Evolutionary conservation across 768 basidiomycete species (phyloP), one percentile per base, ranked within the genome.

Genomic region (Kwoniella sp.): DNA sequence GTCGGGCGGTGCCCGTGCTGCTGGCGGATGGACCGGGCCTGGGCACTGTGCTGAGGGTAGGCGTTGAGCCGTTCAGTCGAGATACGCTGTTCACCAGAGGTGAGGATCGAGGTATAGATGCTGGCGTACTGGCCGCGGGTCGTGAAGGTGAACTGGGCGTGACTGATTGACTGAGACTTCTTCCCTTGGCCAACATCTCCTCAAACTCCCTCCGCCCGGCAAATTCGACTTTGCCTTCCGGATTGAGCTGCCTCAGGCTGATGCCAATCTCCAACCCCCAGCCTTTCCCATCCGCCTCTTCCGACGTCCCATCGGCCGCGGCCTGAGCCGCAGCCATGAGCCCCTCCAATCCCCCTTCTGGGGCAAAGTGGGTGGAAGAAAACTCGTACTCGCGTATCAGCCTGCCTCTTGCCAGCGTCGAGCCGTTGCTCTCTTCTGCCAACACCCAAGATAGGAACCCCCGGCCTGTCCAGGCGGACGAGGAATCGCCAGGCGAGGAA

Each of bases 181-280:
- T 40, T 10, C 50, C 52, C 11, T 54, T 43, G 1, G 27, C 28
- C 26, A 69, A 34, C 60, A 66, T 66, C 14, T 66, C 65, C 42
- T 62, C 62, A 47, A 69, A 69, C 37, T 61, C 59, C 44, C 50
- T 53, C 31, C 57, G 47, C 20, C 60, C 57, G 22, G 38, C 45
- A 51, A 65, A 65, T 19, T 55, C 56, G 26, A 38, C 49, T 37
- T 58, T 65, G 1, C 59, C 59, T 25, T 60, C 56, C 5, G 59
- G 59, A 53, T 60, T 57, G 14, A 69, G 52, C 47, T 57, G 46
- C 44, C 53, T 60, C 12, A 70, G 39, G 41, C 53, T 63, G 31
- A 70, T 43, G 1, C 32, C 37, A 7, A 70, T 59, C 42, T 70
- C 69, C 36, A 70, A 49, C n/a, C 69, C 69, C 69, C 69, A 70